These are phyloP conservation scores for Metschnikowia koreensis DNA, from an alignment of 805 yeast genomes.

Conservation along the genomic window DNA sequence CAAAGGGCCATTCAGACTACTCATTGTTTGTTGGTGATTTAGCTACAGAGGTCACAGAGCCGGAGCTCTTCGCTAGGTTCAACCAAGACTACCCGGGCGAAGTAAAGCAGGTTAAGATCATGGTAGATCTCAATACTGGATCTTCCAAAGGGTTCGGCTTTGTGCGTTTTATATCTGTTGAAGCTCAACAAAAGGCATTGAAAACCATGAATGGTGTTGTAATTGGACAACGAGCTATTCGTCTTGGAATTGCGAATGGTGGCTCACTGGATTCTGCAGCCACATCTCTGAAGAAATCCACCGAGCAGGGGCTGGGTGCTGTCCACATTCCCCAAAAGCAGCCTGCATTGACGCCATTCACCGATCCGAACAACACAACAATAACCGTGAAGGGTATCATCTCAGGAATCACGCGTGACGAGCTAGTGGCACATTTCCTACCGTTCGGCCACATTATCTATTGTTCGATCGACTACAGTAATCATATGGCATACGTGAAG, in stretches of 20 bases:
- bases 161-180: slow-evolving; percentile 66
- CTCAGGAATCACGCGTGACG: slow-evolving; percentile 56
- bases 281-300: slow-evolving; percentile 3
- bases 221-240: slow-evolving; percentile 70
- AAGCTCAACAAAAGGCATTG: slow-evolving; percentile 70
- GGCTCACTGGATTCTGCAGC: slow-evolving; percentile 5
- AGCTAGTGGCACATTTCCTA: slow-evolving; percentile 57
- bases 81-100: slow-evolving; percentile 64
- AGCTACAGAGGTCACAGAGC: slow-evolving; percentile 69
- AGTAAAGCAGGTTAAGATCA: slow-evolving; percentile 72
- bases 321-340: slow-evolving; percentile 41
- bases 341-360: slow-evolving; percentile 59
- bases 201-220: slow-evolving; percentile 78
- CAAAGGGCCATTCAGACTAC: slow-evolving; percentile 35
- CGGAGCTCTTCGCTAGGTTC: slow-evolving; percentile 61
- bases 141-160: slow-evolving; percentile 85
- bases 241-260: slow-evolving; percentile 56
- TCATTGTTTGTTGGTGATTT: slow-evolving; percentile 88
- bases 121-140: slow-evolving; percentile 69
- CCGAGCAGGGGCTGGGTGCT: slow-evolving; percentile 6
- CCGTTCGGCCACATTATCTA: slow-evolving; percentile 56
- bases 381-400: slow-evolving; percentile 68
- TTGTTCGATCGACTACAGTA: slow-evolving; percentile 22
- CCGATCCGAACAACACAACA: slow-evolving; percentile 82
- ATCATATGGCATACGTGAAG: slow-evolving; percentile 24